Evolutionary conservation across 2,329 filamentous ascomycete species (phyloP).

Genomic region (Alternaria burnsii): DNA sequence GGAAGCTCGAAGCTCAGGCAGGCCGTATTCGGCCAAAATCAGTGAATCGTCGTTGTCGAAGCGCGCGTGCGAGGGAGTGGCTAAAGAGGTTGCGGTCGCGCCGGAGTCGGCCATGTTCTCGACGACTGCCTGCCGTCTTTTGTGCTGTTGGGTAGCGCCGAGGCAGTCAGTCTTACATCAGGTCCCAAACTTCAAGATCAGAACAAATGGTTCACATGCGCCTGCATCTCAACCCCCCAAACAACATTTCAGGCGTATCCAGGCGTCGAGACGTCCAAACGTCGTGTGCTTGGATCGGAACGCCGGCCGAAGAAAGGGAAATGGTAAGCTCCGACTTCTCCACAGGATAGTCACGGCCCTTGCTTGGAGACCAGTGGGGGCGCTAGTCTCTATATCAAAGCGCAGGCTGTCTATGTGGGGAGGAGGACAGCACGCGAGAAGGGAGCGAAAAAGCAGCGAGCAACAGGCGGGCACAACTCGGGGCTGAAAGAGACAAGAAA

Average conservation of each 20-base stretch:
- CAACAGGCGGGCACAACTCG: neutral
- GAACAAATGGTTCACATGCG: constrained; percentile 11
- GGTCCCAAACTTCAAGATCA: constrained; percentile 7
- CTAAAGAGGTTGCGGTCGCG: constrained; percentile 41
- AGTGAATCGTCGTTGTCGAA: constrained; percentile 47
- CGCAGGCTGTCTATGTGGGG: constrained; percentile 24
- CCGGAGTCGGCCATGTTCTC: constrained; percentile 39
- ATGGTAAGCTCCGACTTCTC: constrained; percentile 26
- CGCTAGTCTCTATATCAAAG: constrained; percentile 24
- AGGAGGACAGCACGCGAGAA: constrained; percentile 18
- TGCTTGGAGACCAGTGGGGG: constrained; percentile 23
- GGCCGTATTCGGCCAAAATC: constrained; percentile 47
- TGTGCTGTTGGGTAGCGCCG: constrained; percentile 16
- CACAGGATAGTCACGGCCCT: constrained; percentile 19
- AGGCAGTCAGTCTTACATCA: constrained; percentile 34
- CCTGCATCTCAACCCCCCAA: neutral
- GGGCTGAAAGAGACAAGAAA: constrained; percentile 9
- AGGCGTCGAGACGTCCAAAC: constrained; percentile 6
- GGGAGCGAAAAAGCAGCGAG: constrained; percentile 3
- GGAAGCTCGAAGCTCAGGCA: constrained; percentile 41
- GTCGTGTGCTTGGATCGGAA: constrained; percentile 20
- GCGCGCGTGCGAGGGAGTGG: constrained; percentile 36
- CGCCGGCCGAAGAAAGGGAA: constrained; percentile 18
- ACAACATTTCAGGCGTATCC: constrained; percentile 13
- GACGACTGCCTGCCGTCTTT: constrained; percentile 31